Evolutionary conservation across 768 basidiomycete genomes (phyloP).

Genomic region (Lentinula aciculospora): DNA sequence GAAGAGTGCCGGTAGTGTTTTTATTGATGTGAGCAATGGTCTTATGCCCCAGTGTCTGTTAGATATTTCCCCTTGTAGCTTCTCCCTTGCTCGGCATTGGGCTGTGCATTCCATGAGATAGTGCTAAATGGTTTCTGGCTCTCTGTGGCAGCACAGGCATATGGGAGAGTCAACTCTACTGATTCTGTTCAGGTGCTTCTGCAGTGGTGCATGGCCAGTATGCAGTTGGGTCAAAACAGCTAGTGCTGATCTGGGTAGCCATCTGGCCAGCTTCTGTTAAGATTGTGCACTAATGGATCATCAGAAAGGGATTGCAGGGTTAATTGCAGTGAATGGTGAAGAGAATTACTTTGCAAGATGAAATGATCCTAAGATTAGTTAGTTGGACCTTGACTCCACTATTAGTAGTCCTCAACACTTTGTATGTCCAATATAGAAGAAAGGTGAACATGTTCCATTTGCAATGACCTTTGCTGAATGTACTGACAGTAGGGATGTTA

Average conservation of each 20-base stretch:
- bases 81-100: background rate
- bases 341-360: too few species aligned
- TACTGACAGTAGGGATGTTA: too few species aligned
- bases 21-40: background rate
- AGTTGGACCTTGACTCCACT: too few species aligned
- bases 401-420: too few species aligned
- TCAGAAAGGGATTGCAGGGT: background rate
- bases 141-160: slow-evolving; percentile 3
- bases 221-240: slow-evolving; percentile 21
- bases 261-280: too few species aligned
- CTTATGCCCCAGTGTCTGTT: background rate
- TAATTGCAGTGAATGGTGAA: too few species aligned
- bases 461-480: too few species aligned
- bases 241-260: slow-evolving; percentile 10
- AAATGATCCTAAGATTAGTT: too few species aligned
- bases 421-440: too few species aligned
- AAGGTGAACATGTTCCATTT: too few species aligned
- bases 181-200: slow-evolving; percentile 19
- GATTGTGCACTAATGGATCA: too few species aligned
- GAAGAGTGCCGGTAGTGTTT: background rate
- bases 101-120: slow-evolving; percentile 9
- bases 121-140: slow-evolving; percentile 9
- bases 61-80: background rate
- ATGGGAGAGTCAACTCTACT: slow-evolving; percentile 2
- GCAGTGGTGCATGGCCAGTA: slow-evolving; percentile 21